Conservation (phyloP, 768 basidiomycete species). For the Naganishia vaughanmartiniae region DNA sequence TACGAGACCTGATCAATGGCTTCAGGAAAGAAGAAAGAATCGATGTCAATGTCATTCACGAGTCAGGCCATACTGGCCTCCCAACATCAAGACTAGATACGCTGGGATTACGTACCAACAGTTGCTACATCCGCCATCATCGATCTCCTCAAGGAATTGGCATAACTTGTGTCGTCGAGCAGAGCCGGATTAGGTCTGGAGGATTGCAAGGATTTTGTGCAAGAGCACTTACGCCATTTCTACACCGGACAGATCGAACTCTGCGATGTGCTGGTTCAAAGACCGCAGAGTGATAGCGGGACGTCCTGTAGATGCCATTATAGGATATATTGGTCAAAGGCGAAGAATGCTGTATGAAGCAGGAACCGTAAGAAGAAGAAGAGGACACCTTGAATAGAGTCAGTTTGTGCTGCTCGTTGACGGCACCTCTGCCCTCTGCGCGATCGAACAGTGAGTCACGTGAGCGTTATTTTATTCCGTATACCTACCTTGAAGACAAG, state of each 20-base stretch:
- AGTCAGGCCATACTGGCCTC: background rate
- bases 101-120: constrained; percentile 67
- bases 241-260: constrained; percentile 92
- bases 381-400: background rate
- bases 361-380: background rate
- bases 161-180: constrained; percentile 61
- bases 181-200: constrained; percentile 32
- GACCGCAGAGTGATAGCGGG: constrained; percentile 35
- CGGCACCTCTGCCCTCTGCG: background rate
- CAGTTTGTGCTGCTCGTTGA: background rate
- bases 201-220: constrained; percentile 7
- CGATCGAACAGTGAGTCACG: constrained; percentile 15
- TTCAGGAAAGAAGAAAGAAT: constrained; percentile 48
- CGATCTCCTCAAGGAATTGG: constrained; percentile 87
- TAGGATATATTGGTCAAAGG: background rate
- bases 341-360: background rate
- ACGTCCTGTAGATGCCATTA: constrained; percentile 14
- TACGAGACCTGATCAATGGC: constrained; percentile 98
- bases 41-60: constrained; percentile 2
- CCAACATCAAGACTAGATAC: background rate
- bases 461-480: constrained; percentile 26
- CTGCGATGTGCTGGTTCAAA: constrained; percentile 76
- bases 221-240: constrained; percentile 74
- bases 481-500: background rate
- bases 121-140: constrained; percentile 97